phyloP scores from a whole-genome alignment of 2,329 filamentous ascomycete species.

The Cytospora chrysosperma region DNA sequence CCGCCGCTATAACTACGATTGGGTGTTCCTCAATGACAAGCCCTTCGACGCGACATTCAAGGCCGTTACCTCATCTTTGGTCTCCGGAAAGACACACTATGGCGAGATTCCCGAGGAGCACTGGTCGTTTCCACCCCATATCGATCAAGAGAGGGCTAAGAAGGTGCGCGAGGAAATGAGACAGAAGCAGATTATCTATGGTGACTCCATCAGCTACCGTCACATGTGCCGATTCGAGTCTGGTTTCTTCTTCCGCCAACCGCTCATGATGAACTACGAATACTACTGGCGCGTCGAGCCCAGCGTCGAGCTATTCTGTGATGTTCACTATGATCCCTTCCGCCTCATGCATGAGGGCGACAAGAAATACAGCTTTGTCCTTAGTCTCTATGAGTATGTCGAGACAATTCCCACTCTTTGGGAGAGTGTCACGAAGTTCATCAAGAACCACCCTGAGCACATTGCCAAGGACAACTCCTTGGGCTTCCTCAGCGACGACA shows the following conservation, averaged over 20 bases:
- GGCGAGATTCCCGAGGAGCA: constrained; percentile 87
- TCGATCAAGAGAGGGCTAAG: constrained; percentile 89
- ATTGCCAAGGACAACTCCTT: constrained; percentile 82
- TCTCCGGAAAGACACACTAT: constrained; percentile 92
- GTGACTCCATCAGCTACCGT: constrained; percentile 92
- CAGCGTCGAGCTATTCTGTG: constrained; percentile 93
- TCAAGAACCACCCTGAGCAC: constrained; percentile 85
- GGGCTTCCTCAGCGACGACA: constrained; percentile 88
- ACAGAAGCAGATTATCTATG: constrained; percentile 94
- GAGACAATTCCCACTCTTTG: constrained; percentile 96
- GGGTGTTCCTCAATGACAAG: constrained; percentile 98
- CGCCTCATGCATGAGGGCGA: constrained; percentile 92
- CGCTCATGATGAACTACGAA: constrained; percentile 91
- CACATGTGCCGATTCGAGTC: constrained; percentile 99
- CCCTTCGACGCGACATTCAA: constrained; percentile 93
- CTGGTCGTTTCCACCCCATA: constrained; percentile 96
- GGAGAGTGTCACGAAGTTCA: constrained; percentile 94
- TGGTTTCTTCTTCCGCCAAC: constrained; percentile 97
- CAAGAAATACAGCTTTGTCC: constrained; percentile 97
- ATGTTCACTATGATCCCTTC: constrained; percentile 94
- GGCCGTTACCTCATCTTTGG: constrained; percentile 81
- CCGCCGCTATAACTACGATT: constrained; percentile 93
- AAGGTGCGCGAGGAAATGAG: constrained; percentile 94
- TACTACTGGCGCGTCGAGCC: constrained; percentile 99
- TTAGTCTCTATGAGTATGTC: constrained; percentile 93